Conservation (phyloP, 1,284 basidiomycete genomes). For the Melampsora larici-populina region DNA sequence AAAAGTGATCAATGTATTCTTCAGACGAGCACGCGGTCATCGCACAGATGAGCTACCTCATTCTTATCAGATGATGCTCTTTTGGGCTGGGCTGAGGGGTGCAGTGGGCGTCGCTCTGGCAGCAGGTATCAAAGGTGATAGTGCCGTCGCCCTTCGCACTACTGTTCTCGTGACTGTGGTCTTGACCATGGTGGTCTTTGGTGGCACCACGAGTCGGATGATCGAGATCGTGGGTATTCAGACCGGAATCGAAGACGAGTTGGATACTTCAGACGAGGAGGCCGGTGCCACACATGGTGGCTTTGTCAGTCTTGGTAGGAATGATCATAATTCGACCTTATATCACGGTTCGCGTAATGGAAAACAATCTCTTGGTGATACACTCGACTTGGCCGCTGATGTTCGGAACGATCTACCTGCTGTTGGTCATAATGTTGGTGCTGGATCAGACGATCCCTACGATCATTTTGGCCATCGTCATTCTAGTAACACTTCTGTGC, state of each 20-base stretch:
- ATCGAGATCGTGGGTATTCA: conserved; percentile 93
- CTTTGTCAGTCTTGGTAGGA: conserved; percentile 51
- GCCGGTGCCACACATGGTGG: conserved; percentile 51
- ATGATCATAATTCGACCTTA: conserved; percentile 51
- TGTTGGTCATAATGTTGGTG: conserved; percentile 13
- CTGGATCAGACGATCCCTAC: conserved; percentile 34
- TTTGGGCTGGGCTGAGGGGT: conserved; percentile 95
- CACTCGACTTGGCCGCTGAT: conserved; percentile 23
- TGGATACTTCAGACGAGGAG: conserved; percentile 80
- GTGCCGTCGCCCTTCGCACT: conserved; percentile 82
- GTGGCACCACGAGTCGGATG: conserved; percentile 94
- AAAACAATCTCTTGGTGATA: conserved; percentile 31
- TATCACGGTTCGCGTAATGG: conserved; percentile 51
- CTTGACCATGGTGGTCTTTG: conserved; percentile 89
- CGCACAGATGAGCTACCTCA: conserved; percentile 83
- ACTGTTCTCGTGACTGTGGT: conserved; percentile 96
- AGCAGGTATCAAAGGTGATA: conserved; percentile 86
- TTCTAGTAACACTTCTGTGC: background rate
- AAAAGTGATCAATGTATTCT: conserved; percentile 82
- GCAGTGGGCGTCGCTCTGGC: conserved; percentile 96
- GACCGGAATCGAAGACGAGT: conserved; percentile 78
- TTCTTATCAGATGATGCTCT: conserved; percentile 83
- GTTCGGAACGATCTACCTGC: background rate
- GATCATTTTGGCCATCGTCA: background rate
- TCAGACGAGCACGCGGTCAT: conserved; percentile 74